A percentile compares a stretch with the other conserved stretches of the same genome.
Evolutionary conservation across 78 protist genomes (phyloP).

Genomic region (Dictyostelium purpureum): DNA sequence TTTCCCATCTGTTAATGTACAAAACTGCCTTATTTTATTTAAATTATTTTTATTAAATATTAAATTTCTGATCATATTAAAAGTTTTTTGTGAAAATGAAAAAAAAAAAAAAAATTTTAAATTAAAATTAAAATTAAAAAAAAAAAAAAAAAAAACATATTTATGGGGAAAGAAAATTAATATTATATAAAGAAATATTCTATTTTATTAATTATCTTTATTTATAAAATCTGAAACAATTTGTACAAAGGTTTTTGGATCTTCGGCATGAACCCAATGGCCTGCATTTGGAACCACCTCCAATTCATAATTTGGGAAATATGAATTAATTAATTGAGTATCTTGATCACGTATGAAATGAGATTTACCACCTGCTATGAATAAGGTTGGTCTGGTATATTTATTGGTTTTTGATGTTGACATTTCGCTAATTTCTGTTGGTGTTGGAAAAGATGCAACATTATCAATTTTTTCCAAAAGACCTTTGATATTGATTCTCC

Average conservation of each 20-base stretch:
- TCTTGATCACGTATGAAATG: constrained; percentile 16
- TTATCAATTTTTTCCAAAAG: neutral
- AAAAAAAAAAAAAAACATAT: neutral
- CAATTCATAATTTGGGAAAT: constrained; percentile 37
- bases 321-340: neutral
- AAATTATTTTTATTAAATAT: too few relatives aligned
- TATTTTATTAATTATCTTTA: neutral
- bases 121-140: too few relatives aligned
- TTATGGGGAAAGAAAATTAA: neutral
- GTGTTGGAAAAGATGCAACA: constrained; percentile 9
- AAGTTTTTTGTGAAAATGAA: neutral
- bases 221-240: constrained; percentile 27
- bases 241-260: constrained; percentile 15
- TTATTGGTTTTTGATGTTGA: neutral
- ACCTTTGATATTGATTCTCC: constrained; percentile 30
- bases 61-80: neutral
- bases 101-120: too few relatives aligned
- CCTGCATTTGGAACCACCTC: constrained; percentile 21
- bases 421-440: neutral
- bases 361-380: constrained; percentile 49
- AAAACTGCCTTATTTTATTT: neutral
- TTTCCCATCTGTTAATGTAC: neutral
- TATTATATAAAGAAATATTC: neutral
- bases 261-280: constrained; percentile 70
- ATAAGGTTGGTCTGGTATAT: neutral